phyloP scores from a whole-genome alignment of 2,329 filamentous ascomycete species.

The Paraconiothyrium brasiliense region DNA sequence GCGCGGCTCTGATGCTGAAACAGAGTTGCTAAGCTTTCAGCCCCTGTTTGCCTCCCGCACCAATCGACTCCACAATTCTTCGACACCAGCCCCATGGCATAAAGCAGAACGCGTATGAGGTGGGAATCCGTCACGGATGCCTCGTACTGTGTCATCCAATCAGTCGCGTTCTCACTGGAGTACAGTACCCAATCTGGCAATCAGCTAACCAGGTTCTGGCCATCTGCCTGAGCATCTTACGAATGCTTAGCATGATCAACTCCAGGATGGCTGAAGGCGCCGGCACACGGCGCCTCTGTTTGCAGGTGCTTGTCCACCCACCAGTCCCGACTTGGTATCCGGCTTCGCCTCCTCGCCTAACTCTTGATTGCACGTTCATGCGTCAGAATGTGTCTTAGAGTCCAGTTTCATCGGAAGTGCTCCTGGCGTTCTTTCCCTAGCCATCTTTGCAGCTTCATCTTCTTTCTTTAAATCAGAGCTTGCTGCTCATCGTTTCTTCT shows the following conservation, averaged over 20 bases:
- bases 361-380: conserved; percentile 32
- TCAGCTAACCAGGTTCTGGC: conserved; percentile 20
- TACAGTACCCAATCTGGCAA: conserved; percentile 27
- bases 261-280: conserved; percentile 22
- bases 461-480: conserved; percentile 39
- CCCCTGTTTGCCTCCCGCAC: conserved; percentile 25
- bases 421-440: conserved; percentile 21
- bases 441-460: conserved; percentile 24
- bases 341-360: conserved; percentile 29
- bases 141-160: conserved; percentile 33
- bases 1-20: conserved; percentile 32
- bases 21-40: conserved; percentile 29
- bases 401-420: conserved; percentile 30
- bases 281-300: conserved; percentile 31
- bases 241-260: conserved; percentile 25
- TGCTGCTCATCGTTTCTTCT: conserved; percentile 37
- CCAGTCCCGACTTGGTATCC: conserved; percentile 22
- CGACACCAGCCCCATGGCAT: conserved; percentile 31
- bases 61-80: conserved; percentile 41
- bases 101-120: conserved; percentile 47
- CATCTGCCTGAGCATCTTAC: conserved; percentile 18
- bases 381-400: conserved; percentile 32
- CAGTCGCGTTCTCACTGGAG: conserved; percentile 15
- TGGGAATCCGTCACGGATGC: conserved; percentile 29
- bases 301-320: conserved; percentile 23